Percentiles rank a stretch among this genome's conserved stretches.
Conservation (phyloP, 2,329 filamentous ascomycete genomes). For the Teratosphaeria destructans region DNA sequence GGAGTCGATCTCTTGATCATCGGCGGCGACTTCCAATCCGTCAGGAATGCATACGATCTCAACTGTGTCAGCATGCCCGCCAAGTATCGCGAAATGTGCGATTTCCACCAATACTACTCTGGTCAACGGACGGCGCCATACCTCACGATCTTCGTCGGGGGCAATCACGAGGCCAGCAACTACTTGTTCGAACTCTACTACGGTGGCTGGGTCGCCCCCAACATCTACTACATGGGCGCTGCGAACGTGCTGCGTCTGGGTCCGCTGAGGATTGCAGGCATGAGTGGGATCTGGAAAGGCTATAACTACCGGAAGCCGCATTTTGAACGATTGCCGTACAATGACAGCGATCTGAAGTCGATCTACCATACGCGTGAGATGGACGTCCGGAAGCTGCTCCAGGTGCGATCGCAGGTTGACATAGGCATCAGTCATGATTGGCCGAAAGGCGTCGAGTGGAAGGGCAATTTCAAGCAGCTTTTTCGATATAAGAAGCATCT, state of each 20-base stretch:
- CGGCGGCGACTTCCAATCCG: constrained; percentile 88
- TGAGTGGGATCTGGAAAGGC: constrained; percentile 93
- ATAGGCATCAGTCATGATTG: constrained; percentile 92
- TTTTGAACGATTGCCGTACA: constrained; percentile 78
- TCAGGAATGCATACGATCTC: constrained; percentile 80
- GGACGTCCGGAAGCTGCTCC: constrained; percentile 80
- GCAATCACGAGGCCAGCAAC: constrained; percentile 90
- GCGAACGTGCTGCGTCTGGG: constrained; percentile 81
- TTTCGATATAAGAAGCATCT: constrained; percentile 69
- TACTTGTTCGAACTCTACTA: constrained; percentile 90
- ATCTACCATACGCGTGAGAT: constrained; percentile 87
- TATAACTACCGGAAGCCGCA: constrained; percentile 78
- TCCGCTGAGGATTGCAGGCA: constrained; percentile 72
- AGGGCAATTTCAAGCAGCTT: constrained; percentile 58
- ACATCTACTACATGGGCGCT: constrained; percentile 93
- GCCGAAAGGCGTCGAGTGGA: constrained; percentile 73
- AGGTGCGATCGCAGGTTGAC: constrained; percentile 78
- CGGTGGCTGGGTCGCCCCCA: constrained; percentile 91
- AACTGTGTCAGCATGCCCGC: constrained; percentile 78
- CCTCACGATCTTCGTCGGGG: constrained; percentile 82
- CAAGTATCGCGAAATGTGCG: constrained; percentile 80
- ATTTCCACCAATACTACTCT: constrained; percentile 91
- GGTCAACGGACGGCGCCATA: constrained; percentile 69
- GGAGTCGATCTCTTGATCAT: constrained; percentile 85
- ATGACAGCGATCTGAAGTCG: constrained; percentile 60